Base-by-base conservation (phyloP, 78 protist genomes). In the Cavenderia fasciculata region DNA sequence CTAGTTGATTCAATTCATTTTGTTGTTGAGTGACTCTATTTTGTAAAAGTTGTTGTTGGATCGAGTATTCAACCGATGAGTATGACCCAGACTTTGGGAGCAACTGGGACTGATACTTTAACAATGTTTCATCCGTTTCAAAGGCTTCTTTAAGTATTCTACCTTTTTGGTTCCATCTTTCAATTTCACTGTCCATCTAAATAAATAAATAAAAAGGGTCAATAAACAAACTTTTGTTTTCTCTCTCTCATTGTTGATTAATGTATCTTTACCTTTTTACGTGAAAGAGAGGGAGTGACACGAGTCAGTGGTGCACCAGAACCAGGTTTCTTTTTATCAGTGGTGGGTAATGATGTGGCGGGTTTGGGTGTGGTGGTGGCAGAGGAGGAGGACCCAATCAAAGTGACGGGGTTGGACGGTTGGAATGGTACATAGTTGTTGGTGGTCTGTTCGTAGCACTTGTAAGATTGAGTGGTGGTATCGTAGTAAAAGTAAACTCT, bases 151-250 rank as follows among this genome's bases (percentile, higher is more conserved):
- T 46, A 21, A 72, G 43, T 23, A 68, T 23, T 40, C 49, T 68
- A 1, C 77, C 90, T 44, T 82, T 82, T 41, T 66, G 75, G n/a
- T 82, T 82, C 90, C 90, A 82, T 56, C 68, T 82, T 27, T 68
- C 90, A 29, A 82, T 69, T 33, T 82, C 90, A 40, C 14, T 34
- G n/a, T 59, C 73, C 54, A 62, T 59, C 87, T 78, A 43, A 25
- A 4, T 40, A 7, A 63, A 12, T 2, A 63, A 40, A 36, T 31
- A 18, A 27, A 61, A n/a, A n/a, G n/a, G n/a, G 27, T 59, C n/a
- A 62, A 47, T 31, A 62, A 14, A 0, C n/a, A 19, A 74, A n/a
- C 2, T 33, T 44, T 36, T 59, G 33, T 75, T 68, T 68, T 44
- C 44, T n/a, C n/a, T n/a, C 54, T 18, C 12, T 49, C 54, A 49